Evolutionary conservation across 2,329 filamentous ascomycete species (phyloP).

Genomic region (Leptodontidium sp.): DNA sequence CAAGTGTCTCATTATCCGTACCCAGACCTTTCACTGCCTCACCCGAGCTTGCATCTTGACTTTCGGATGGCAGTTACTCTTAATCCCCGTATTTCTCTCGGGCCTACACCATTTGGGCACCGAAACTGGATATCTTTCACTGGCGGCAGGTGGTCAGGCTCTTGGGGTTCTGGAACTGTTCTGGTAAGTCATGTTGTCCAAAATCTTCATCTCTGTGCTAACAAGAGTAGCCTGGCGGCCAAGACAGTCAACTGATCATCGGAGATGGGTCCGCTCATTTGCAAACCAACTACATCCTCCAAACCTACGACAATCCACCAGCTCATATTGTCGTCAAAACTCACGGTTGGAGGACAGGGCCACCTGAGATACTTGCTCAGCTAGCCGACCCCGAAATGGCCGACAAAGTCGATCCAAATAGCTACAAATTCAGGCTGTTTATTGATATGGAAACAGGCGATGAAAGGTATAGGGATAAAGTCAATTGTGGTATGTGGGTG

Average conservation of each 20-base stretch:
- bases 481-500: slow-evolving; percentile 60
- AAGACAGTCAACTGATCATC: slow-evolving; percentile 48
- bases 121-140: slow-evolving; percentile 60
- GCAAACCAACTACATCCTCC: slow-evolving; percentile 59
- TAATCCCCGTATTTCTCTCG: slow-evolving; percentile 54
- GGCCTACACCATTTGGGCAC: slow-evolving; percentile 51
- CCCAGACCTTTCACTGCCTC: slow-evolving; percentile 54
- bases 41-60: slow-evolving; percentile 57
- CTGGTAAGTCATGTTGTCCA: slow-evolving; percentile 40
- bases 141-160: slow-evolving; percentile 57
- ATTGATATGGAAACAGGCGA: slow-evolving; percentile 60
- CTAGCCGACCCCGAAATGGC: slow-evolving; percentile 41
- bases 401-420: slow-evolving; percentile 43
- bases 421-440: slow-evolving; percentile 58
- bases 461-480: slow-evolving; percentile 56
- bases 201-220: background rate
- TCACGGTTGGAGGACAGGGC: slow-evolving; percentile 57
- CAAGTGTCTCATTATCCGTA: slow-evolving; percentile 42
- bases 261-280: slow-evolving; percentile 47
- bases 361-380: slow-evolving; percentile 49
- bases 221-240: slow-evolving; percentile 47
- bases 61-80: slow-evolving; percentile 59
- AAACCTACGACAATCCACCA: slow-evolving; percentile 56
- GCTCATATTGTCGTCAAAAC: slow-evolving; percentile 57
- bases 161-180: slow-evolving; percentile 58